phyloP scores from a whole-genome alignment of 73 alveolate species.

The Symbiodinium pilosum region DNA sequence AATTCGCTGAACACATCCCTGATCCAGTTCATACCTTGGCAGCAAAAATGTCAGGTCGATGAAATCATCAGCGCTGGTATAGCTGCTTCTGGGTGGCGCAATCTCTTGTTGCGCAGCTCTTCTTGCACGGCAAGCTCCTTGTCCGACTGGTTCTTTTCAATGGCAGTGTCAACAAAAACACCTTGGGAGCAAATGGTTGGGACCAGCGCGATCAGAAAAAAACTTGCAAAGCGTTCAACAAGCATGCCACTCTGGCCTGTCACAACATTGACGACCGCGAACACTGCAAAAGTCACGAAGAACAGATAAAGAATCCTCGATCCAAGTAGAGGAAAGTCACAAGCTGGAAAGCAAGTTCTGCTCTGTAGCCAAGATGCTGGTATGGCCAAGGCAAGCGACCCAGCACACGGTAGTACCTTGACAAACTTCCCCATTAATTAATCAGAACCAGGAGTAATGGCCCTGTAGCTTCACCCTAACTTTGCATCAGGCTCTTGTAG shows the following conservation, averaged over 20 bases:
- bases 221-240: neutral
- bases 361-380: constrained; percentile 13
- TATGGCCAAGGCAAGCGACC: constrained; percentile 62
- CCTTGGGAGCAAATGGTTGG: neutral
- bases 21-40: constrained; percentile 85
- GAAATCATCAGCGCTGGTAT: neutral
- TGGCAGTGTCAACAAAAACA: constrained; percentile 90
- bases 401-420: constrained; percentile 54
- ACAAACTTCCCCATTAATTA: too few relatives aligned
- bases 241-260: neutral
- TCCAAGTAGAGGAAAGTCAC: too few relatives aligned
- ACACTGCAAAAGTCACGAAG: constrained; percentile 82
- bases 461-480: too few relatives aligned
- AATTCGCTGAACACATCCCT: constrained; percentile 82
- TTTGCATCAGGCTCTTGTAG: too few relatives aligned
- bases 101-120: constrained; percentile 70
- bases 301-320: constrained; percentile 33
- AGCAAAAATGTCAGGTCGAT: neutral
- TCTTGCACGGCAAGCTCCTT: constrained; percentile 87
- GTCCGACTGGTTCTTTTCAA: constrained; percentile 86
- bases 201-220: neutral
- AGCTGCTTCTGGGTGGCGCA: constrained; percentile 7
- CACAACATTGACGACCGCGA: constrained; percentile 76
- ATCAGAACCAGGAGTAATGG: neutral
- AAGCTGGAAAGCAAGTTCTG: too few relatives aligned